phyloP scores from a whole-genome alignment of 1,284 basidiomycete genomes.

The Apiotrichum gracile region DNA sequence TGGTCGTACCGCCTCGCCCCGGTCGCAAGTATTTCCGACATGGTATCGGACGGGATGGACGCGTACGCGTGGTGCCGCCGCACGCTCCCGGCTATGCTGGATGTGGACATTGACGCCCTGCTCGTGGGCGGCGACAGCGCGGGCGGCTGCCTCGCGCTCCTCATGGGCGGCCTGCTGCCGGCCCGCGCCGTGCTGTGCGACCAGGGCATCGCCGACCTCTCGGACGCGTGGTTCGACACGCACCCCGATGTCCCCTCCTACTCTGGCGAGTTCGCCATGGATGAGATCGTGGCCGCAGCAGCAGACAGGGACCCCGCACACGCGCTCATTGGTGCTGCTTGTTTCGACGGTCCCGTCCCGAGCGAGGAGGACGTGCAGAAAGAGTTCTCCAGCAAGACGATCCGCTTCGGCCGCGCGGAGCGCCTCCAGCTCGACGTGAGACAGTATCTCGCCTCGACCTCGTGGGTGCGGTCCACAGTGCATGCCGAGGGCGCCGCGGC shows the following conservation, averaged over 20 bases:
- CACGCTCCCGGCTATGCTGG: background rate
- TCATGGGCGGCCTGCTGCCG: slow-evolving; percentile 1
- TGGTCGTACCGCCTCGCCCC: slow-evolving; percentile 13
- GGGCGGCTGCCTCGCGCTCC: slow-evolving; percentile 21
- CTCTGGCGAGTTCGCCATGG: slow-evolving; percentile 9
- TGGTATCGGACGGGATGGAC: slow-evolving; percentile 9
- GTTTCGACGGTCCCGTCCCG: background rate
- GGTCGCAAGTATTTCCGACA: slow-evolving; percentile 8
- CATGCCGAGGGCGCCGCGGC: slow-evolving; percentile 2
- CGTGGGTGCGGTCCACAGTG: background rate
- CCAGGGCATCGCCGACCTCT: slow-evolving; percentile 23
- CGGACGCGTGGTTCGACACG: slow-evolving; percentile 11
- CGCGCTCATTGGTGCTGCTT: slow-evolving; percentile 1
- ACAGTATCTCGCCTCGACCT: background rate
- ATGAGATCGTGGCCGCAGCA: slow-evolving; percentile 15
- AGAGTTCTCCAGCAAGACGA: background rate
- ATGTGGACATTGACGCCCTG: slow-evolving; percentile 18
- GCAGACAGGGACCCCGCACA: slow-evolving; percentile 3
- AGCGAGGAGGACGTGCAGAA: background rate
- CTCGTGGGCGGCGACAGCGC: slow-evolving; percentile 30
- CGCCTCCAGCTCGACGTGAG: slow-evolving; percentile 6
- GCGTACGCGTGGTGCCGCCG: slow-evolving; percentile 9
- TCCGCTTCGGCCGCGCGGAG: slow-evolving; percentile 8
- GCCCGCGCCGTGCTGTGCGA: slow-evolving; percentile 23
- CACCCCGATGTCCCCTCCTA: background rate